phyloP scores from a whole-genome alignment of 306 rosid species.

The peach (Prunus persica) region DNA sequence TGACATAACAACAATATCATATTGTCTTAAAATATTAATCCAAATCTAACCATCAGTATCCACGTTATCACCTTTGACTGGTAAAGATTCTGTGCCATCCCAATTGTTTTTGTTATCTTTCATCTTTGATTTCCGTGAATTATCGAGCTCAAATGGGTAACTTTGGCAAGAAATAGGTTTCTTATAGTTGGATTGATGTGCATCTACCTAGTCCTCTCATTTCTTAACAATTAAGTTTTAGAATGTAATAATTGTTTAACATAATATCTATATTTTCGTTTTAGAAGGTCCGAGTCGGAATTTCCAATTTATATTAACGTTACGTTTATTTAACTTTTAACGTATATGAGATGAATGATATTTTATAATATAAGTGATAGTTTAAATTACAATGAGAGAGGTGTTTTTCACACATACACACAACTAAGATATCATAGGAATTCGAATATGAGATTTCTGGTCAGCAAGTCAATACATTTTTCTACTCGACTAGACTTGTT shows the following conservation, averaged over 20 bases:
- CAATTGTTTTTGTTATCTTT: conserved; percentile 36
- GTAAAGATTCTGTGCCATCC: conserved; percentile 64
- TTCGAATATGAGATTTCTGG: no score
- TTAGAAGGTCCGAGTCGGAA: no score
- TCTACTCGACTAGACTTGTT: no score
- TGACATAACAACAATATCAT: conserved; percentile 39
- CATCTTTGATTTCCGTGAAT: background rate
- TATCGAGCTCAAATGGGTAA: background rate
- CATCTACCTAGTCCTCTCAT: background rate
- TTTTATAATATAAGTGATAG: no score
- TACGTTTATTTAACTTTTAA: no score
- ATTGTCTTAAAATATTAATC: conserved; percentile 36
- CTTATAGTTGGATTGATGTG: background rate
- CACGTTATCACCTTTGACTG: conserved; percentile 50
- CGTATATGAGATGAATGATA: no score
- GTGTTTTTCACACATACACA: no score
- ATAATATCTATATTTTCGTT: background rate
- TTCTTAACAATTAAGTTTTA: background rate
- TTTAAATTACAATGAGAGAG: no score
- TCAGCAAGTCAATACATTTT: no score
- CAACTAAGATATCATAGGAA: no score
- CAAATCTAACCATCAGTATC: conserved; percentile 41
- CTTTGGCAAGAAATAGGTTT: background rate
- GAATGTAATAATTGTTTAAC: background rate
- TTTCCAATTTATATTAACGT: no score